Base-by-base conservation (phyloP, 805 yeast genomes). In the Babjeviella inositovora region DNA sequence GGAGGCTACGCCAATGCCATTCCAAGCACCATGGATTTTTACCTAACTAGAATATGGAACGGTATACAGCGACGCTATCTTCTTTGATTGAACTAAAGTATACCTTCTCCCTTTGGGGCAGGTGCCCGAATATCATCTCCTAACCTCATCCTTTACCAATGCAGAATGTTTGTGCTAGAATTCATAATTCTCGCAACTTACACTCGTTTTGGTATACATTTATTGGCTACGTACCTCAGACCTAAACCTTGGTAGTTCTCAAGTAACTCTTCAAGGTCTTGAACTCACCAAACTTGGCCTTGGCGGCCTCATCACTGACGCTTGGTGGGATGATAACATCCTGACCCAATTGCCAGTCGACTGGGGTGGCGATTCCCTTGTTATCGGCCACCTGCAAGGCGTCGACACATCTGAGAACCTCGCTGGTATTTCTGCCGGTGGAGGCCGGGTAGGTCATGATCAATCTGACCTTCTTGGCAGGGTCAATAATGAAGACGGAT, bases 251-350 rank as follows among this genome's bases (percentile, higher is more conserved):
- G 37, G 75, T 70, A 53, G 44, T 71, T 56, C 94, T 76, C 52
- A 84, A 65, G 69, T 84, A 84, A 32, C 95, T 93, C 65, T 80
- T 84, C 50, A 84, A 72, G 45, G 70, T 75, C 45, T 66, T 70
- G 62, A 82, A 81, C 33, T 73, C 70, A 35, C 93, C 93, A 54
- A 79, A 84, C 56, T 80, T 79, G 39, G 67, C 66, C 57, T 70
- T 64, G 19, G 82, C 85, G 25, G 62, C 82, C 43, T 66, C 87
- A 47, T 80, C 76, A 28, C 75, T 62, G 27, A 85, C 79, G 22
- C 74, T 52, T 34, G 93, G 92, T 43, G 92, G 95, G 32, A 85
- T 77, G 47, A 84, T 84, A 28, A 85, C 95, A 46, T 84, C 95
- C 39, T 80, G 68, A 35, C 94, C 94, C 26, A 64, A 71, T 28